Evolutionary conservation across 257 asterid genomes (phyloP), one percentile per base, ranked within the genome.

Genomic region (Echites panduratus): DNA sequence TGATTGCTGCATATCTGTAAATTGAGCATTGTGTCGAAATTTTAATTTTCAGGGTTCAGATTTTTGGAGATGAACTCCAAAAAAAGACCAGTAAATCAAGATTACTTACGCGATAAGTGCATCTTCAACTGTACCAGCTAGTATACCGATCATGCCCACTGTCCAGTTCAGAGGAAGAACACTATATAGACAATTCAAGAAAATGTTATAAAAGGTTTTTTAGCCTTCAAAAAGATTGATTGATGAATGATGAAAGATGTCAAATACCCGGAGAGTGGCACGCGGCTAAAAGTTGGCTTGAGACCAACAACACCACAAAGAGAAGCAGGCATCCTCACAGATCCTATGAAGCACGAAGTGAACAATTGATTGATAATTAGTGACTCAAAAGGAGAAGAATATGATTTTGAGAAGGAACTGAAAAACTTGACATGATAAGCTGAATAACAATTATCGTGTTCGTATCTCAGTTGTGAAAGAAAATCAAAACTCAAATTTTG

Each of bases 281-380:
- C 78, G n/a, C 98, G 96, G 49, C 88, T 89, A 74, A 88, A 91
- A n/a, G 90, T 90, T 67, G 97, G 91, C 85, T 93, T 93, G 22
- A 93, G 84, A 78, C 97, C 98, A 68, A 93, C 92, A 12, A 93
- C 98, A 27, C 98, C 97, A 81, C 98, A 93, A 44, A 93, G 90
- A 68, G 96, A 92, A 40, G 97, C 98, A 50, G 98, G 98, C 82
- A 93, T 86, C 77, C 98, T 83, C 14, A 93, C 96, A 32, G 98
- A 93, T 80, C 98, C 98, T 93, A 72, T 64, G 74, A 12, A 40
- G 53, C 52, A 70, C 27, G 44, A 16, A 1, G 53, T 2, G 0
- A 26, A 61, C 0, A 53, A 52, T 11, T n/a, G 9, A 45, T 43
- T 41, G 27, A 63, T 48, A 40, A n/a, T n/a, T n/a, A 32, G 19